These are phyloP conservation scores for Sonneratia alba DNA, from an alignment of 345 rosid genomes.

Conservation along the genomic window DNA sequence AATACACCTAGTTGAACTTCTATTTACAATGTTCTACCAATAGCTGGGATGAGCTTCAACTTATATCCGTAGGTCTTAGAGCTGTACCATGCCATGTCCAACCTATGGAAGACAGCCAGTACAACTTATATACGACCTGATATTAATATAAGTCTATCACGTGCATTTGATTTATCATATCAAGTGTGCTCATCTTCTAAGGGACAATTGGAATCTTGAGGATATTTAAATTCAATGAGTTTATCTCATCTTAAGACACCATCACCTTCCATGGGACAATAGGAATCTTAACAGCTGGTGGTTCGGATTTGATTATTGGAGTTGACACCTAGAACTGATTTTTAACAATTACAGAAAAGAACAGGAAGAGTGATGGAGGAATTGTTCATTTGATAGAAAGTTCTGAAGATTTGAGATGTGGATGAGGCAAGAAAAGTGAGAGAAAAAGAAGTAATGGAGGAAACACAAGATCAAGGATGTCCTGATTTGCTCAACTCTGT, in stretches of 20 bases:
- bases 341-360: too few relatives aligned
- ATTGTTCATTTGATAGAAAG: too few relatives aligned
- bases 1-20: too few relatives aligned
- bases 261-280: background rate
- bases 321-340: too few relatives aligned
- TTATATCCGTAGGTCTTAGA: background rate
- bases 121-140: background rate
- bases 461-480: background rate
- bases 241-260: background rate
- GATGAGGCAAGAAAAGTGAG: background rate
- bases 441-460: background rate
- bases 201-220: conserved; percentile 16
- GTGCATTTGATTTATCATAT: background rate
- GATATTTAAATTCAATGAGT: conserved; percentile 4
- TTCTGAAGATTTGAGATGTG: too few relatives aligned
- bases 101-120: background rate
- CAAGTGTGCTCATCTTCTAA: background rate
- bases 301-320: background rate
- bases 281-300: background rate
- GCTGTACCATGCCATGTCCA: background rate
- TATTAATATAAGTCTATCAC: background rate
- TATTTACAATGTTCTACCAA: too few relatives aligned
- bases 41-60: background rate
- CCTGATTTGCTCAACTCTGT: background rate
- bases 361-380: too few relatives aligned